Percentiles rank a stretch among this genome's conserved stretches.
phyloP scores from a whole-genome alignment of 169 alveolate genomes.

The Eimeria zaria region DNA sequence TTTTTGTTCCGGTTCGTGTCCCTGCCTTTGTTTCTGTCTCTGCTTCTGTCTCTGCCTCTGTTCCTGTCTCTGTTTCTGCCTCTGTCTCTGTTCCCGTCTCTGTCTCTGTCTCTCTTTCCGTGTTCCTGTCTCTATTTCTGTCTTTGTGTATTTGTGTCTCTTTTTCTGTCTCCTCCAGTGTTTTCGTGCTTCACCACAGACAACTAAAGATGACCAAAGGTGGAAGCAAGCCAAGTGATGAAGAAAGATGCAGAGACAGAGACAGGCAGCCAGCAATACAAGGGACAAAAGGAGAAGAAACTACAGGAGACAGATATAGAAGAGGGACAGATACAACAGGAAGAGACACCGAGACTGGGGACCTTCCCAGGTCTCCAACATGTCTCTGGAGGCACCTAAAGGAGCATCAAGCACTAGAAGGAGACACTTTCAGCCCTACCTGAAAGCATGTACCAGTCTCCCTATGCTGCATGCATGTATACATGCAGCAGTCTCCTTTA shows the following conservation, averaged over 20 bases:
- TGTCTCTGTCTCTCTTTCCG: neutral
- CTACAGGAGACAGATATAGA: neutral
- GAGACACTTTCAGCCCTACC: too few relatives aligned
- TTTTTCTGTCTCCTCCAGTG: neutral
- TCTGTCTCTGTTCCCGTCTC: too few relatives aligned
- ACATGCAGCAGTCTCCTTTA: neutral
- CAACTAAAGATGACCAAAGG: neutral
- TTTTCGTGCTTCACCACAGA: neutral
- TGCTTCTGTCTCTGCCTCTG: too few relatives aligned
- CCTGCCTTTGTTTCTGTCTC: too few relatives aligned
- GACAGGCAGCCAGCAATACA: neutral
- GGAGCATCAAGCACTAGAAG: neutral
- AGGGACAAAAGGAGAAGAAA: neutral
- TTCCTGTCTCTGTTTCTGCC: too few relatives aligned
- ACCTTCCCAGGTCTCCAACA: neutral
- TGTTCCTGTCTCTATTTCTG: neutral
- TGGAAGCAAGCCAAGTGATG: too few relatives aligned
- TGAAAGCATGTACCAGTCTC: neutral
- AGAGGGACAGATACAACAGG: neutral
- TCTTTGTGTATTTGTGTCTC: neutral
- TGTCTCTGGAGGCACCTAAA: neutral
- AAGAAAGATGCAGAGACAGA: neutral
- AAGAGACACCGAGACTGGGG: neutral
- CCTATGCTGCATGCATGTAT: neutral
- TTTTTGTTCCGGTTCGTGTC: too few relatives aligned